Evolutionary conservation across 2,329 filamentous ascomycete species (phyloP).

Genomic region (Mycosphaerella sp.): DNA sequence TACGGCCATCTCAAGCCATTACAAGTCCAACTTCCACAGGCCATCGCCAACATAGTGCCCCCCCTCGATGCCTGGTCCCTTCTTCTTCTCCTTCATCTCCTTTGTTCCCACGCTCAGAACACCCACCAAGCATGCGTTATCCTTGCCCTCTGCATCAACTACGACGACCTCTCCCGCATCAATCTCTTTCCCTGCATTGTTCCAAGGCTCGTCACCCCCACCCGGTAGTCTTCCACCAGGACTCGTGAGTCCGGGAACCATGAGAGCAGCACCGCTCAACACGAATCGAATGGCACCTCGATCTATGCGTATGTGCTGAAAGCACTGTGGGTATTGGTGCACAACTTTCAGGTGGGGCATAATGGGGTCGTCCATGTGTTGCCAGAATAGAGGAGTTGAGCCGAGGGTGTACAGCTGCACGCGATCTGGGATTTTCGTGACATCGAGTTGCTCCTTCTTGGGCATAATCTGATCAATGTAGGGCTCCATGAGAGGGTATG

Average conservation of each 20-base stretch:
- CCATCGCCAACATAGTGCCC: conserved; percentile 93
- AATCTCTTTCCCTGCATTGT: conserved; percentile 59
- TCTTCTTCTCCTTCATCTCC: conserved; percentile 90
- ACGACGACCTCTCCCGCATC: conserved; percentile 78
- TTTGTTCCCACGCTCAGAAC: conserved; percentile 75
- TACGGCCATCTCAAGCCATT: background rate
- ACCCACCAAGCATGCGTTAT: conserved; percentile 82
- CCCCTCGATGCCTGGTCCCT: conserved; percentile 88
- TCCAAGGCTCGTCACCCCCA: conserved; percentile 36
- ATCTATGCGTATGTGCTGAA: conserved; percentile 83
- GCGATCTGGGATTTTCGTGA: conserved; percentile 89
- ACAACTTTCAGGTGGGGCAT: conserved; percentile 85
- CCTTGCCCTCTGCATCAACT: conserved; percentile 87
- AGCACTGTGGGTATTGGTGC: conserved; percentile 79
- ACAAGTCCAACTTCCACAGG: conserved; percentile 66
- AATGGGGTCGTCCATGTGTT: conserved; percentile 68
- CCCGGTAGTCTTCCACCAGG: conserved; percentile 72
- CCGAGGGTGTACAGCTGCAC: conserved; percentile 82
- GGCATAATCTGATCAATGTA: conserved; percentile 92
- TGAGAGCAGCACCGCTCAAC: conserved; percentile 83
- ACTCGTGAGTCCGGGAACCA: conserved; percentile 89
- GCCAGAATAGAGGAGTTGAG: conserved; percentile 77
- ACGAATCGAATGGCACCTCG: conserved; percentile 96
- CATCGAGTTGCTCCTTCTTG: conserved; percentile 85
- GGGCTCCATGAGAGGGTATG: conserved; percentile 77